phyloP scores from a whole-genome alignment of 2,329 filamentous ascomycete species.

The Penicillium corylophilum region DNA sequence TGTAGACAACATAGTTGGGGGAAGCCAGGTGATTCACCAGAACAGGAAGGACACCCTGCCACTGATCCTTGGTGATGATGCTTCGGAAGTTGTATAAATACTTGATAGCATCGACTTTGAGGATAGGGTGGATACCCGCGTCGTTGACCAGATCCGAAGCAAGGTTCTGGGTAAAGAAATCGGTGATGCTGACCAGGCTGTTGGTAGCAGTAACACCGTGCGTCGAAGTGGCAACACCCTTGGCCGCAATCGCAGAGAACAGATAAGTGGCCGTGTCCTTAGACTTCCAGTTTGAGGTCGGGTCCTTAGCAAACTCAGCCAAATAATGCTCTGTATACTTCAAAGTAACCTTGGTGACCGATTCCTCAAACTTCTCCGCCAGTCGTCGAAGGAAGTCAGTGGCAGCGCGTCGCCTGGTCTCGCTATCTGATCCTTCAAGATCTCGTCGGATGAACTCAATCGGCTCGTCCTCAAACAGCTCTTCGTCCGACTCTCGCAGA shows the following conservation, averaged over 20 bases:
- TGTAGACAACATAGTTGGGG: constrained; percentile 93
- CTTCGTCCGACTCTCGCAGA: constrained; percentile 87
- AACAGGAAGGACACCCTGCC: constrained; percentile 84
- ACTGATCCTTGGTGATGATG: constrained; percentile 87
- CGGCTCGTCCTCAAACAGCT: constrained; percentile 96
- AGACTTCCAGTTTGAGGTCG: constrained; percentile 78
- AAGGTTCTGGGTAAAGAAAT: constrained; percentile 92
- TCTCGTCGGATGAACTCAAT: constrained; percentile 97
- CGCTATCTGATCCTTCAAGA: constrained; percentile 92
- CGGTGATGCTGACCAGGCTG: constrained; percentile 79
- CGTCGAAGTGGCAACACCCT: constrained; percentile 79
- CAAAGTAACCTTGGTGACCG: constrained; percentile 83
- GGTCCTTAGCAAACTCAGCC: constrained; percentile 66
- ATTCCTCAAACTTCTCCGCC: constrained; percentile 80
- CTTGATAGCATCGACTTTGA: constrained; percentile 98
- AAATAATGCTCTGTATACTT: constrained; percentile 87
- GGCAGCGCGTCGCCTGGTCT: constrained; percentile 85
- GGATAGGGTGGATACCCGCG: constrained; percentile 70
- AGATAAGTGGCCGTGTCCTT: constrained; percentile 99
- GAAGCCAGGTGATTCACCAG: constrained; percentile 89
- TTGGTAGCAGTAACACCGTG: constrained; percentile 93
- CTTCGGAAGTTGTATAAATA: constrained; percentile 96
- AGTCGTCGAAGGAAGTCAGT: constrained; percentile 91
- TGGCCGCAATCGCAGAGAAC: constrained; percentile 90
- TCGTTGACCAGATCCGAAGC: constrained; percentile 80